phyloP scores from a whole-genome alignment of 345 rosid genomes.

The Boechera divaricarpa region DNA sequence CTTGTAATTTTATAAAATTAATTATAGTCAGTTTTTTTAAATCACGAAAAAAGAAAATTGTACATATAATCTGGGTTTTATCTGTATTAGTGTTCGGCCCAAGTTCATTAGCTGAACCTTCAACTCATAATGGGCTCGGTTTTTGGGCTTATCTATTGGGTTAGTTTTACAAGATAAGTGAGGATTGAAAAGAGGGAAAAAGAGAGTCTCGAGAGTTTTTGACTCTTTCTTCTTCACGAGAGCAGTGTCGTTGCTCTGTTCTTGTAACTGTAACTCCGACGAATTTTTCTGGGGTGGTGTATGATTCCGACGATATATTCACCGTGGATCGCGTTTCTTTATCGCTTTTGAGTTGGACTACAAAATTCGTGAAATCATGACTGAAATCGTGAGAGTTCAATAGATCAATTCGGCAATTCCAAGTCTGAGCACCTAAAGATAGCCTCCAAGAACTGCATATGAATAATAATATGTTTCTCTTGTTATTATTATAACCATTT shows the following conservation, averaged over 20 bases:
- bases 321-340: background rate
- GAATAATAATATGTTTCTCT: no score
- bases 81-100: no score
- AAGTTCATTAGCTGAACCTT: background rate
- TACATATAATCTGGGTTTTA: no score
- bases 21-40: no score
- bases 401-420: background rate
- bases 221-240: background rate
- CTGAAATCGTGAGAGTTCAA: slow-evolving; percentile 2
- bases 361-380: background rate
- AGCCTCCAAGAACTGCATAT: background rate
- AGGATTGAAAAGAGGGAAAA: background rate
- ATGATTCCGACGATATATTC: background rate
- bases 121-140: background rate
- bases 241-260: background rate
- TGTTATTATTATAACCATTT: no score
- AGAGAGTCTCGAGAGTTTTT: background rate
- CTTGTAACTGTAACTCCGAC: slow-evolving; percentile 1
- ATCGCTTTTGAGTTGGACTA: background rate
- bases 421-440: background rate
- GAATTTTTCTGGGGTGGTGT: background rate
- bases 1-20: no score
- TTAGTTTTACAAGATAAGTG: background rate
- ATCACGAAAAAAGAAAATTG: no score
- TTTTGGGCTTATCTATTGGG: background rate